These are phyloP conservation scores for Pseudofabraea citricarpa DNA, from an alignment of 2,329 filamentous ascomycete genomes.

Conservation along the genomic window DNA sequence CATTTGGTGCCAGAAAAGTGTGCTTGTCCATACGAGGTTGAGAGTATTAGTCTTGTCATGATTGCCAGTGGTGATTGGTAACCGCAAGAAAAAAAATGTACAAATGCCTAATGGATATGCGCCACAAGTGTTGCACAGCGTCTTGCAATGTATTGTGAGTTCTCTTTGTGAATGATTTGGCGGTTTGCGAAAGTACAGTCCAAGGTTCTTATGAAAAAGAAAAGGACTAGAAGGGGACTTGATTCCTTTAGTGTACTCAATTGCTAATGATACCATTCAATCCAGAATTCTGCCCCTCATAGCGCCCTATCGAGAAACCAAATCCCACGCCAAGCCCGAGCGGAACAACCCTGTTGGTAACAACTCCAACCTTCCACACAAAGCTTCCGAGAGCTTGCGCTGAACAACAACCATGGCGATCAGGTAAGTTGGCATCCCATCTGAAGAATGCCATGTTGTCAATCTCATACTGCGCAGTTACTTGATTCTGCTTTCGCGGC, in stretches of 20 bases:
- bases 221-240: too few species aligned
- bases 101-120: too few species aligned
- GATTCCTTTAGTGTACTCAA: too few species aligned
- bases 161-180: too few species aligned
- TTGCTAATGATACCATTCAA: too few species aligned
- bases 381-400: slow-evolving; percentile 6
- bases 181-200: too few species aligned
- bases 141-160: too few species aligned
- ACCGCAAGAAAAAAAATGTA: neutral
- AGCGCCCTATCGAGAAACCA: too few species aligned
- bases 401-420: slow-evolving; percentile 42
- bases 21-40: slow-evolving; percentile 65
- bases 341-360: neutral
- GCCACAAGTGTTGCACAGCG: too few species aligned
- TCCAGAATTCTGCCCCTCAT: neutral
- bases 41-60: slow-evolving; percentile 78
- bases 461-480: slow-evolving; percentile 57
- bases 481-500: slow-evolving; percentile 91
- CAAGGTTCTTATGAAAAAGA: too few species aligned
- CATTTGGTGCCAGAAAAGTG: slow-evolving; percentile 8
- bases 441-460: neutral
- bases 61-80: slow-evolving; percentile 1
- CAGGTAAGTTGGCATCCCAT: slow-evolving; percentile 37
- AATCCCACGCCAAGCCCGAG: neutral
- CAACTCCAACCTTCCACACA: slow-evolving; percentile 6